Evolutionary conservation across 2,329 filamentous ascomycete genomes (phyloP).

Genomic region (Diaporthe ilicicola): DNA sequence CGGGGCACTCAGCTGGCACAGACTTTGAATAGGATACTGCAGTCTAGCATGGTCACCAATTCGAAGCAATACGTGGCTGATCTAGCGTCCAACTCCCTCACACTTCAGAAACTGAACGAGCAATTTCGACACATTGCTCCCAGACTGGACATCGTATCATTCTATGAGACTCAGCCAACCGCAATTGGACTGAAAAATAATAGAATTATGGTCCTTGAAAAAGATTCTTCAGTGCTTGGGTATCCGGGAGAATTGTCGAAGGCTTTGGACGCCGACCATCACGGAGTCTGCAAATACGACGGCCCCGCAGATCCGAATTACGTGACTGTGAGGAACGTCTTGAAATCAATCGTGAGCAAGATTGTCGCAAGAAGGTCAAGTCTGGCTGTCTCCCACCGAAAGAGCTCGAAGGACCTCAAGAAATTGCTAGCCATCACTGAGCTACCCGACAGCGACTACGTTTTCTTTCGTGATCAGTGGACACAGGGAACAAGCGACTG

Average conservation of each 20-base stretch:
- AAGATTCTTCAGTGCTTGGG: constrained; percentile 40
- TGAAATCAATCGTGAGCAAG: constrained; percentile 36
- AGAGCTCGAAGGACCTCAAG: not conserved
- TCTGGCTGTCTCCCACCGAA: not conserved
- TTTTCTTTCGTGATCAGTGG: constrained; percentile 7
- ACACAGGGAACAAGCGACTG: not conserved
- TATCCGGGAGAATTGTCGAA: constrained; percentile 37
- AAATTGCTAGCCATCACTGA: not conserved
- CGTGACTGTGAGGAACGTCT: constrained; percentile 40
- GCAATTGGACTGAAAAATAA: constrained; percentile 28
- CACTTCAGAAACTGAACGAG: constrained; percentile 43
- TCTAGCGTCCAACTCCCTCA: constrained; percentile 34
- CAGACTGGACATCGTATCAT: constrained; percentile 44
- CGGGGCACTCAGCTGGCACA: constrained; percentile 42
- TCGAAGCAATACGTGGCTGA: constrained; percentile 38
- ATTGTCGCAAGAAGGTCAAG: not conserved
- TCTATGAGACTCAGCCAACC: constrained; percentile 44
- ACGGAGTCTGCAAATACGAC: constrained; percentile 50
- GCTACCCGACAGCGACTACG: not conserved
- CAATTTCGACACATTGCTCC: constrained; percentile 41
- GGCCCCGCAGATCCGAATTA: constrained; percentile 49
- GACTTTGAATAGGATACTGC: constrained; percentile 42
- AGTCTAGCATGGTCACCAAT: not conserved
- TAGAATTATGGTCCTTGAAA: constrained; percentile 35
- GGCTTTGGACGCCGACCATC: constrained; percentile 47